Base-by-base conservation (phyloP, 2,329 filamentous ascomycete genomes). In the Diaporthe citri region DNA sequence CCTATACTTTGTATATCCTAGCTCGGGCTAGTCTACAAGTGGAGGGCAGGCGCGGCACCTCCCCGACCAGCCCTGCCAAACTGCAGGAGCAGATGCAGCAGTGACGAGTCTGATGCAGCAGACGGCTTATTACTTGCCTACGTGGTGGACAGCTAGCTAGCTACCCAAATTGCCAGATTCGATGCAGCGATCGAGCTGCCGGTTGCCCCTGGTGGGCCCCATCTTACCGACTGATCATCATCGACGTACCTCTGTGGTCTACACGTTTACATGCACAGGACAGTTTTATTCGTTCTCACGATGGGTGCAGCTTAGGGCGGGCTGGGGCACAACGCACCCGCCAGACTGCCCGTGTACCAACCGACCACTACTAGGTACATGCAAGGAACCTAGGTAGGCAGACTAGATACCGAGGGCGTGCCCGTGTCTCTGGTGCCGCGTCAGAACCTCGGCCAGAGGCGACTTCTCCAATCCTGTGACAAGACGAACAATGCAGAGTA, bases 361-460 rank as follows among this genome's bases (percentile, higher is more conserved):
- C n/a, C n/a, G 41, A 43, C 41, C 4, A 20, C 41, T 20, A 57
- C 28, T 4, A 36, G n/a, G 55, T 59, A 15, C 31, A 52, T 25
- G 12, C 39, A 6, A 22, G 7, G 31, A 3, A 31, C 31, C 15
- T n/a, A 31, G 25, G 25, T 13, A 46, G 17, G 31, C 13, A 22
- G 10, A 25, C 15, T n/a, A 66, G 12, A 51, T 51, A 66, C 62
- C 62, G 62, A 66, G 43, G 43, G 31, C 41, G 20, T 34, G 57
- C 57, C n/a, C n/a, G 20, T 39, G 28, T 25, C 46, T 52, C 46
- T 28, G 17, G 46, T 67, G 64, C 64, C 64, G 64, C 28, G 31
- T 28, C 46, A 67, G 64, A 51, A 67, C 64, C 64, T 67, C 64
- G 64, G 64, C 64, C 46, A 48, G 64, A 52, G 64, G 31, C 64